These are phyloP conservation scores for Scheffersomyces quercinus DNA, from an alignment of 1,139 yeast genomes.

Conservation along the genomic window DNA sequence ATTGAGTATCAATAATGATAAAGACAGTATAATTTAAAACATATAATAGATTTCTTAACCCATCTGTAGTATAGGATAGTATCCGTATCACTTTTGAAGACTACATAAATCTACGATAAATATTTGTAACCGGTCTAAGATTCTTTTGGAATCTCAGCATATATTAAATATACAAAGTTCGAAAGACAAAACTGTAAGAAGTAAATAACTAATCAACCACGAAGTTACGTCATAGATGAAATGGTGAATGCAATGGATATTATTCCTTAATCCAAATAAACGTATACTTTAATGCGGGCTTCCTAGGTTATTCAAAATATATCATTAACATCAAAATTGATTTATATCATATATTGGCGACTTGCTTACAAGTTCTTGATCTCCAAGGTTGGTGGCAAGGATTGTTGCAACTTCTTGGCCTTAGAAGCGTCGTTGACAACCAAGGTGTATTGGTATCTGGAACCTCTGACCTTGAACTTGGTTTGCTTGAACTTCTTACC, in stretches of 20 bases:
- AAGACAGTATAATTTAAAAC: neutral
- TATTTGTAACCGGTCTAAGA: conserved; percentile 7
- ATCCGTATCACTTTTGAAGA: neutral
- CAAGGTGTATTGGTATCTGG: conserved; percentile 93
- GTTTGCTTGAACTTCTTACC: conserved; percentile 90
- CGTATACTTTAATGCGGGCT: too few relatives aligned
- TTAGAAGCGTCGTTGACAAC: conserved; percentile 94
- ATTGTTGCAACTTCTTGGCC: conserved; percentile 98
- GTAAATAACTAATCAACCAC: neutral
- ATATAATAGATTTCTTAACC: neutral
- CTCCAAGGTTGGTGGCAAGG: conserved; percentile 93
- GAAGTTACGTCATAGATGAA: too few relatives aligned
- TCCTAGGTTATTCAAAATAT: neutral
- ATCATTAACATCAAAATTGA: conserved; percentile 1
- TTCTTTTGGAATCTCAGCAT: conserved; percentile 9
- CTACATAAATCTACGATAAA: neutral
- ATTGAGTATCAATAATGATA: neutral
- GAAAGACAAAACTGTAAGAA: conserved; percentile 8
- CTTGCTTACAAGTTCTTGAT: conserved; percentile 61
- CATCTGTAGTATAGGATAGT: neutral
- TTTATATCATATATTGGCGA: neutral
- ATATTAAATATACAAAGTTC: conserved; percentile 13
- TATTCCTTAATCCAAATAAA: too few relatives aligned
- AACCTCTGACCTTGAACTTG: conserved; percentile 99
- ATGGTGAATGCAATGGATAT: too few relatives aligned